phyloP scores from a whole-genome alignment of 352 stramenopile species.

The Ophiocytium majus region DNA sequence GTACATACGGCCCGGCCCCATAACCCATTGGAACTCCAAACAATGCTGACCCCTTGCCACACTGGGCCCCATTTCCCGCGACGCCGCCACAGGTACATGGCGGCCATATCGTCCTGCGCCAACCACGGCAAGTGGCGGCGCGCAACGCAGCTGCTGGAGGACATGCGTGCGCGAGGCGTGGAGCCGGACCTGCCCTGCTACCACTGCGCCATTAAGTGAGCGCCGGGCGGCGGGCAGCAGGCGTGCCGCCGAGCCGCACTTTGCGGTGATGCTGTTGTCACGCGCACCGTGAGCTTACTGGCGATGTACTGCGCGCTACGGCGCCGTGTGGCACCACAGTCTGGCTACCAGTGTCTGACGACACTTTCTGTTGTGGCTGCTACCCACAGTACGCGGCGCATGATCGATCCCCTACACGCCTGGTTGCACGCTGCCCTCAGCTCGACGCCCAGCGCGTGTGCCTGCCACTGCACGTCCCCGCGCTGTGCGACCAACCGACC shows the following conservation, averaged over 20 bases:
- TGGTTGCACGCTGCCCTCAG: neutral
- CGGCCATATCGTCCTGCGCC: conserved; percentile 6
- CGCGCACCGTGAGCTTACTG: neutral
- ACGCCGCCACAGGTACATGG: too few species aligned
- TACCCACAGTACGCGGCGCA: neutral
- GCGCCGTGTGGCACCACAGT: too few species aligned
- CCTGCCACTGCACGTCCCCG: neutral
- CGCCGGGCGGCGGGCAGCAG: neutral
- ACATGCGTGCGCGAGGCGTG: neutral
- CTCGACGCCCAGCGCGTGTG: neutral
- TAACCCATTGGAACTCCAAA: too few species aligned
- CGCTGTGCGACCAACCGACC: neutral
- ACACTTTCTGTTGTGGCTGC: neutral
- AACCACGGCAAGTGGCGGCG: neutral
- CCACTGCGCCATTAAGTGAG: conserved; percentile 10
- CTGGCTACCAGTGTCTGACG: neutral
- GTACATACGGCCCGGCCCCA: too few species aligned
- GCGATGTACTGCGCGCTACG: neutral
- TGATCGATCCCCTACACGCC: neutral
- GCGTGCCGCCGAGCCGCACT: neutral
- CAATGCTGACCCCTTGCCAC: too few species aligned
- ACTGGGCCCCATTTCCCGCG: too few species aligned
- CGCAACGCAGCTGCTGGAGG: conserved; percentile 13
- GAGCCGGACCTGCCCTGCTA: conserved; percentile 3
- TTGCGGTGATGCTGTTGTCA: neutral